Conservation (phyloP, 2,329 filamentous ascomycete genomes). For the Fusarium sp. region DNA sequence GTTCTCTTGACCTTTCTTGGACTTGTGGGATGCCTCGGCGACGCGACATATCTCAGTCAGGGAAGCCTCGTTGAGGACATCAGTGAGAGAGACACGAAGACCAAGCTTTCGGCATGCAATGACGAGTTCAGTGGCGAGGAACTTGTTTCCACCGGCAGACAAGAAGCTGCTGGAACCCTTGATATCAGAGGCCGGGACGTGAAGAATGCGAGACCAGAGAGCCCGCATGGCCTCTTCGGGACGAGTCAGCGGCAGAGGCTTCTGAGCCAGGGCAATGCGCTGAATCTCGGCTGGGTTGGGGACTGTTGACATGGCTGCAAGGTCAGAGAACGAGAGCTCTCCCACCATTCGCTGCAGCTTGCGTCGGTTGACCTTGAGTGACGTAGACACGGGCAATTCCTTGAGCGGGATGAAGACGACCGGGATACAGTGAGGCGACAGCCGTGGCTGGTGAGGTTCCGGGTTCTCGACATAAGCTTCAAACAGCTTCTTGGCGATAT, state of each 20-base stretch:
- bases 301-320: constrained; percentile 59
- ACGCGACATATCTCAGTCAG: constrained; percentile 64
- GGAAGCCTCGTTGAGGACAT: constrained; percentile 59
- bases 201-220: constrained; percentile 64
- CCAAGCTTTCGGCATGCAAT: constrained; percentile 61
- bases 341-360: constrained; percentile 63
- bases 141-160: constrained; percentile 62
- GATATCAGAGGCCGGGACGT: constrained; percentile 58
- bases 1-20: constrained; percentile 12
- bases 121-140: constrained; percentile 62
- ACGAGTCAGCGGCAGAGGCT: constrained; percentile 64
- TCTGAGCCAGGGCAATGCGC: constrained; percentile 51
- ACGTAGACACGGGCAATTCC: constrained; percentile 64
- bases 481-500: constrained; percentile 61
- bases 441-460: constrained; percentile 21
- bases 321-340: constrained; percentile 60
- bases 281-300: constrained; percentile 57
- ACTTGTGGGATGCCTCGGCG: constrained; percentile 39
- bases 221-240: constrained; percentile 64
- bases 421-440: constrained; percentile 63
- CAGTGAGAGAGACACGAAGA: constrained; percentile 59
- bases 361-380: constrained; percentile 66
- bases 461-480: constrained; percentile 58
- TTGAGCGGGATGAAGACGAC: constrained; percentile 65
- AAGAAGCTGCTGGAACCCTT: constrained; percentile 62